phyloP scores from a whole-genome alignment of 768 basidiomycete species.

The Leccinum disarticulatum region DNA sequence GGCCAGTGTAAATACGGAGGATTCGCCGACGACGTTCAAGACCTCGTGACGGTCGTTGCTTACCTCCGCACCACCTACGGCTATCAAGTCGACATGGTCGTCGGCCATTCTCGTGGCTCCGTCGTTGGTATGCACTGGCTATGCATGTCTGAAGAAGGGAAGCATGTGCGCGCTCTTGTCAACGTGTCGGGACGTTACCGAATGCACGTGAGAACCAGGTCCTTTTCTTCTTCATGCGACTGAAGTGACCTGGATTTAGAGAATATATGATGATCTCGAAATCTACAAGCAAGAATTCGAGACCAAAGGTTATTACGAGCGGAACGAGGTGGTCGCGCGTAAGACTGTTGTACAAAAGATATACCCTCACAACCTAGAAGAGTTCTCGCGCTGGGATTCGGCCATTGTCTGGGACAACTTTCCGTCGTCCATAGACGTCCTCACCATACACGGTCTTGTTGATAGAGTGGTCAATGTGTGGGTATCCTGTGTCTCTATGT shows the following conservation, averaged over 20 bases:
- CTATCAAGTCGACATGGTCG: conserved; percentile 66
- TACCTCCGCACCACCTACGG: conserved; percentile 59
- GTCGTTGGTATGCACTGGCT: conserved; percentile 70
- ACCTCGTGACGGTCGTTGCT: conserved; percentile 63
- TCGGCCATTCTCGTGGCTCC: conserved; percentile 80
- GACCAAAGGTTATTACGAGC: conserved; percentile 59
- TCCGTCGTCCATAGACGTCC: conserved; percentile 60
- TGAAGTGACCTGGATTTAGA: conserved; percentile 16
- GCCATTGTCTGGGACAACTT: conserved; percentile 68
- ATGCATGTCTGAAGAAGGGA: conserved; percentile 59
- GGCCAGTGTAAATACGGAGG: conserved; percentile 65
- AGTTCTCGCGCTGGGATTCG: conserved; percentile 65
- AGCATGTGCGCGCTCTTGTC: conserved; percentile 57
- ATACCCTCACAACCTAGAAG: conserved; percentile 57
- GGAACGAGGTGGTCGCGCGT: conserved; percentile 66
- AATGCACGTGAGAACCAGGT: conserved; percentile 62
- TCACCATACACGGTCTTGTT: conserved; percentile 74
- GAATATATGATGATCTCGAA: conserved; percentile 28
- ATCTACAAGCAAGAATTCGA: conserved; percentile 52
- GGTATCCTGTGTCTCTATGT: conserved; percentile 26
- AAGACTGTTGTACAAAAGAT: conserved; percentile 52
- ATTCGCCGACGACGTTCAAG: conserved; percentile 59
- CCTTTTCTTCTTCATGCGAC: neutral
- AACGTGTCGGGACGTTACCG: conserved; percentile 78
- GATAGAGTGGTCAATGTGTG: conserved; percentile 72